Evolutionary conservation across 768 basidiomycete genomes (phyloP), one percentile per base, ranked within the genome.

Genomic region (Calocybe cyanea): DNA sequence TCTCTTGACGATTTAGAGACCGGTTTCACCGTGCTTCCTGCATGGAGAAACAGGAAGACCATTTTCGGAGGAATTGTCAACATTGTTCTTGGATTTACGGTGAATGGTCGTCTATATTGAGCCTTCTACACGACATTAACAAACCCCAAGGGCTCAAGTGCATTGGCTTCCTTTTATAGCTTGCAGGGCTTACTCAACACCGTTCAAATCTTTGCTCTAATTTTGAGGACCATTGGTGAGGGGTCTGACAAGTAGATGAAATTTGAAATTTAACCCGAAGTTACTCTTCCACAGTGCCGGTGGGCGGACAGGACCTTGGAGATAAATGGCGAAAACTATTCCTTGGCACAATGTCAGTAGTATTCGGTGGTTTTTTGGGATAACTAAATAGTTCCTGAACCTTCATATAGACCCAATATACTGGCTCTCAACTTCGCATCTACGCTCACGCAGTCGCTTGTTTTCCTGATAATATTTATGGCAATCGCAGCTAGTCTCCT

Each of bases 391-490:
- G n/a, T n/a, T n/a, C 47, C 52, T 45, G 53, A 51, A 13, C 18
- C 30, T 24, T 11, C 48, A 13, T 38, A 14, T 38, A 85, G 87
- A 49, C 87, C 87, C 2, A 87, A 87, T 49, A 57, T 87, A 15
- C 65, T 90, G 30, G 86, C 86, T 8, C 67, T 90, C 43, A 88
- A 89, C 58, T 81, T 91, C 46, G 80, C 78, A 0, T 72, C 81
- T 0, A 75, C 78, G 4, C 64, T 82, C 14, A 64, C 74, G 11
- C 72, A 80, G 56, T 81, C 85, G 0, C 63, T 87, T 4, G 53
- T 83, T 19, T 77, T 82, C 52, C 72, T 92, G 18, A 45, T 76
- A 18, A 59, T 83, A 25, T 77, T 87, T 51, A 76, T 85, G 67
- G 45, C 61, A 25, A 57, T 87, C 25, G 67, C 81, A 23, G 63